phyloP scores from a whole-genome alignment of 2,329 filamentous ascomycete species.

The Fusarium metavorans region DNA sequence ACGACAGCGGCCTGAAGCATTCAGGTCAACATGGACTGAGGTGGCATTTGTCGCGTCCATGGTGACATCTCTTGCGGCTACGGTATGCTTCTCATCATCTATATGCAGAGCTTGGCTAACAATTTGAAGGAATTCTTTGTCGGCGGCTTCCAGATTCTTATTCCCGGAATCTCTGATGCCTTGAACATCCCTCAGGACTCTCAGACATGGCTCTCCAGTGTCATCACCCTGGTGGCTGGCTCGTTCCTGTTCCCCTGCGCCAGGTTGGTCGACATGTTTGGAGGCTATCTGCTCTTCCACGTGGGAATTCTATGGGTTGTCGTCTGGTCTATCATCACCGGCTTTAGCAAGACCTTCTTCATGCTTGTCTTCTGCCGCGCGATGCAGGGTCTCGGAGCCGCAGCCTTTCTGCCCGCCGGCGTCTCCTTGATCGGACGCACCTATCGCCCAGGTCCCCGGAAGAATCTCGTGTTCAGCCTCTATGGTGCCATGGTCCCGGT shows the following conservation, averaged over 20 bases:
- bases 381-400: slow-evolving; percentile 75
- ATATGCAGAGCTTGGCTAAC: not conserved
- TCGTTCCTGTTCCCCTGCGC: slow-evolving; percentile 72
- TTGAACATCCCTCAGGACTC: slow-evolving; percentile 72
- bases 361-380: slow-evolving; percentile 78
- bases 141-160: slow-evolving; percentile 77
- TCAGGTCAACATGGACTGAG: slow-evolving; percentile 65
- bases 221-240: slow-evolving; percentile 67
- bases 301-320: slow-evolving; percentile 70
- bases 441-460: slow-evolving; percentile 76
- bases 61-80: slow-evolving; percentile 69
- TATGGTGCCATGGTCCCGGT: slow-evolving; percentile 67
- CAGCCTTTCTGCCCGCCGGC: slow-evolving; percentile 75
- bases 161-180: slow-evolving; percentile 71
- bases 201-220: slow-evolving; percentile 73
- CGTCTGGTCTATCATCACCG: slow-evolving; percentile 73
- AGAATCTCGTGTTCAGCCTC: slow-evolving; percentile 72
- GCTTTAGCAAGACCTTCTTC: slow-evolving; percentile 71
- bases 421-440: slow-evolving; percentile 74
- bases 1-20: slow-evolving; percentile 67
- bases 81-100: slow-evolving; percentile 53
- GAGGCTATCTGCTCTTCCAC: slow-evolving; percentile 69
- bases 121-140: slow-evolving; percentile 73
- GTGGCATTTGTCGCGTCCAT: slow-evolving; percentile 70
- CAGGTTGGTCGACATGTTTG: slow-evolving; percentile 68